Conservation (phyloP, 1,284 basidiomycete genomes). For the Chalciporus piperatoides region DNA sequence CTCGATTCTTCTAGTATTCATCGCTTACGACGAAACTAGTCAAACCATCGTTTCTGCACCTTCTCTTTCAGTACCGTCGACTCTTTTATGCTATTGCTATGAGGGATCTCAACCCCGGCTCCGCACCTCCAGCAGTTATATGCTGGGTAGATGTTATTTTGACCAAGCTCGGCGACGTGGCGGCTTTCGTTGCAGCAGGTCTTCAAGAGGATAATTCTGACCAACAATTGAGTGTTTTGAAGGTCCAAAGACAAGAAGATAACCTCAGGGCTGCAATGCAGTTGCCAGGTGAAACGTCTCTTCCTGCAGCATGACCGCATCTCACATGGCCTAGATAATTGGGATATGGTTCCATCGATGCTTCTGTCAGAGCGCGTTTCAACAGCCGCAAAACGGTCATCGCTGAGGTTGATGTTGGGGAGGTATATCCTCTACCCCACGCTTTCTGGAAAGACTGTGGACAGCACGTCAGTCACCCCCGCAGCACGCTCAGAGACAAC, state of each 20-base stretch:
- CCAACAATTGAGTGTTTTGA: conserved; percentile 31
- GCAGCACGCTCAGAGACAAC: neutral
- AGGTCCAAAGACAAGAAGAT: conserved; percentile 44
- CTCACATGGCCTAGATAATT: conserved; percentile 38
- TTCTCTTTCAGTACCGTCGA: conserved; percentile 50
- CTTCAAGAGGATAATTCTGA: conserved; percentile 17
- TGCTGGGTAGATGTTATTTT: conserved; percentile 65
- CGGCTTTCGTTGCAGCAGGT: conserved; percentile 37
- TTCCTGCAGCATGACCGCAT: conserved; percentile 1
- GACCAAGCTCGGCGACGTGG: conserved; percentile 46
- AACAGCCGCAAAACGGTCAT: conserved; percentile 55
- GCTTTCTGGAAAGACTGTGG: conserved; percentile 15
- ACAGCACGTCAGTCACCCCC: conserved; percentile 20
- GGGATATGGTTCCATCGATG: conserved; percentile 42
- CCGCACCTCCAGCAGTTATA: conserved; percentile 36
- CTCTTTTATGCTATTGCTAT: conserved; percentile 45
- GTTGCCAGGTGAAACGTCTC: conserved; percentile 50
- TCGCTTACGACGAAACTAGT: conserved; percentile 17
- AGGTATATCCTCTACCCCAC: conserved; percentile 48
- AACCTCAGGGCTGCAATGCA: conserved; percentile 56
- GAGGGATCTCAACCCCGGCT: conserved; percentile 21
- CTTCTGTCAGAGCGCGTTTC: conserved; percentile 49
- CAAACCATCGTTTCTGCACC: conserved; percentile 27
- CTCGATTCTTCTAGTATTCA: conserved; percentile 6
- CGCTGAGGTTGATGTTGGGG: conserved; percentile 51